These are phyloP conservation scores for Melastoma malabathricum DNA, from an alignment of 345 rosid genomes.

Conservation along the genomic window DNA sequence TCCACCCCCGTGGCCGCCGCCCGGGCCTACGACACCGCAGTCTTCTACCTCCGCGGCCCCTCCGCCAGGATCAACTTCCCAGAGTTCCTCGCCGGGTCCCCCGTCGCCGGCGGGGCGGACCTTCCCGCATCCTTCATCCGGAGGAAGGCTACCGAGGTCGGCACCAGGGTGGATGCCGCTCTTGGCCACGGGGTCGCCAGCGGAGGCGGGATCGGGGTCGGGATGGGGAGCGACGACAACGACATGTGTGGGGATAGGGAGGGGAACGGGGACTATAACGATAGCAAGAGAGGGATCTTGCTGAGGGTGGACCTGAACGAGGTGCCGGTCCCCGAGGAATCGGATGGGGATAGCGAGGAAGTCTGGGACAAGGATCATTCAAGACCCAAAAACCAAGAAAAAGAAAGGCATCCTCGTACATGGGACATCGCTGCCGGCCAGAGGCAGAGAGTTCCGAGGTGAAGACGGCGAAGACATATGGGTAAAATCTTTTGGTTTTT, in stretches of 20 bases:
- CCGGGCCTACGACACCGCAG: conserved; percentile 94
- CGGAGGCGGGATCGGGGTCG: background rate
- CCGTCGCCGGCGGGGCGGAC: conserved; percentile 32
- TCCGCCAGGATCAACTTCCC: conserved; percentile 94
- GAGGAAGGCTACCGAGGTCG: conserved; percentile 84
- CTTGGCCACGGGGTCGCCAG: background rate
- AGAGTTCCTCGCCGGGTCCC: conserved; percentile 50
- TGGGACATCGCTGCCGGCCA: no score
- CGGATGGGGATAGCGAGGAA: conserved; percentile 24
- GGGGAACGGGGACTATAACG: conserved; percentile 11
- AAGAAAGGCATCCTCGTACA: no score
- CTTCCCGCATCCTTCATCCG: conserved; percentile 78
- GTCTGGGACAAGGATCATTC: no score
- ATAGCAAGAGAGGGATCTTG: conserved; percentile 28
- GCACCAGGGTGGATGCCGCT: conserved; percentile 79
- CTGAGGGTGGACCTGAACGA: conserved; percentile 84
- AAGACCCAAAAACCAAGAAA: no score
- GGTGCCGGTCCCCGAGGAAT: conserved; percentile 86
- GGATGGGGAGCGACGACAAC: background rate
- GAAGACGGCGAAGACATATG: no score
- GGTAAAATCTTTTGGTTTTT: no score
- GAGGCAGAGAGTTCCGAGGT: no score
- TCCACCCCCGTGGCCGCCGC: conserved; percentile 93
- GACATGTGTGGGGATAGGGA: conserved; percentile 1
- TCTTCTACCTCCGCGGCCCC: conserved; percentile 79